Base-by-base conservation (phyloP, 164 flowering plant genomes). In the Malania oleifera region DNA sequence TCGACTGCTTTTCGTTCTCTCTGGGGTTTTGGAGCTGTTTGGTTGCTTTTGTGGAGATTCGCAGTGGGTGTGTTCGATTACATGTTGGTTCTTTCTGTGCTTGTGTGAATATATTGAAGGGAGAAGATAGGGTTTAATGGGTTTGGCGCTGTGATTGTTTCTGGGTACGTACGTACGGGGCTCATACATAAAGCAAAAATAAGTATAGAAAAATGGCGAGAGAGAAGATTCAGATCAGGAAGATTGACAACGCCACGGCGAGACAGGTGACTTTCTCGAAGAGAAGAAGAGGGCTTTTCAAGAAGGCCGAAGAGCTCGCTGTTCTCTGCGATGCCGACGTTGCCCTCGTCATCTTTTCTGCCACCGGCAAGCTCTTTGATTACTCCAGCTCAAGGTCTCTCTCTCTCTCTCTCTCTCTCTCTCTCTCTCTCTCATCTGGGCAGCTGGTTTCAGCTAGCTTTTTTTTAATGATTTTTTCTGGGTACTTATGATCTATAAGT, bases 221-320 rank as follows among this genome's bases (percentile, higher is more conserved):
- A 49, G 85, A 82, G 80, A 82, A 80, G 74, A 80, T 80, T 50
- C 78, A 80, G 81, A 80, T 82, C 56, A 78, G 68, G 80, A 82
- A 80, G 67, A 82, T 82, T 37, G 81, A 75, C 44, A 82, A 80
- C 75, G 74, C 77, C 0, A 78, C 83, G 23, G 87, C 87, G 1
- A 74, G 87, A 60, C 87, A 82, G 51, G 87, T 82, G 34, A 82
- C 87, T 1, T 80, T 82, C 60, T 82, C 87, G 5, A 82, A 82
- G 75, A 59, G 87, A 48, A 57, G 87, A 35, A 78, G 85, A 67
- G 87, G 85, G 40, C 70, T 82, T 26, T 80, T 82, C 70, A 82
- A 82, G 75, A 82, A 82, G 52, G 87, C 87, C 1, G 81, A 78
- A 54, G 87, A 82, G 70, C 80, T 82, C 28, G 61, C 87, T 0